Evolutionary conservation across 2,329 filamentous ascomycete species (phyloP).

Genomic region (Arthrobotrys entomopaga): DNA sequence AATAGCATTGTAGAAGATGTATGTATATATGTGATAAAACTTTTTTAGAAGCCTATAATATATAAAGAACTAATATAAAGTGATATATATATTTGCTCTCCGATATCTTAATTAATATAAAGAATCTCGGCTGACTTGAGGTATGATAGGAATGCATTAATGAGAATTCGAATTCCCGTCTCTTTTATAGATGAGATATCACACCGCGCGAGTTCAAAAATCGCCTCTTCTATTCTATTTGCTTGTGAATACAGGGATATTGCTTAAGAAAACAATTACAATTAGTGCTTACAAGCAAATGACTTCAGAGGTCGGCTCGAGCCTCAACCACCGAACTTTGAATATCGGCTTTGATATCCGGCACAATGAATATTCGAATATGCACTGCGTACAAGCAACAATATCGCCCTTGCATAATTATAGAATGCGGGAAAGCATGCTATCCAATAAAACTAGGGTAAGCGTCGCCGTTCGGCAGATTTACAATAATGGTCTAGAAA

Average conservation of each 20-base stretch:
- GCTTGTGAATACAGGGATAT: background rate
- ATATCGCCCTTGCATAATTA: background rate
- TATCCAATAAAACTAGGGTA: background rate
- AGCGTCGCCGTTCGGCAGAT: slow-evolving; percentile 12
- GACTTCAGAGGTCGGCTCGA: no score
- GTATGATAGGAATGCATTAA: no score
- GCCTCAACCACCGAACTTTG: background rate
- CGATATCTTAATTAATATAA: background rate
- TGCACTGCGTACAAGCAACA: background rate
- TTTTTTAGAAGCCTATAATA: no score
- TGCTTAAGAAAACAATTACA: background rate
- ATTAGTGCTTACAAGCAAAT: slow-evolving; percentile 20
- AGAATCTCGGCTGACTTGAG: background rate
- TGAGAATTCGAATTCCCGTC: background rate
- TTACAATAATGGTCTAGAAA: background rate
- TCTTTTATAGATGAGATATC: slow-evolving; percentile 15
- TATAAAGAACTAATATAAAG: slow-evolving; percentile 1
- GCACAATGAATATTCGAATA: background rate
- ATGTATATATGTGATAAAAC: background rate
- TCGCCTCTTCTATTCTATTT: background rate
- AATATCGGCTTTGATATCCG: background rate
- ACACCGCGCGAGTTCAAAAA: background rate
- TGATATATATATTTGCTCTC: background rate
- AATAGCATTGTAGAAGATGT: slow-evolving; percentile 20
- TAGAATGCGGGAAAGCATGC: background rate